Conservation (phyloP, 2,329 filamentous ascomycete genomes). For the Myriosclerotinia scirpicola region DNA sequence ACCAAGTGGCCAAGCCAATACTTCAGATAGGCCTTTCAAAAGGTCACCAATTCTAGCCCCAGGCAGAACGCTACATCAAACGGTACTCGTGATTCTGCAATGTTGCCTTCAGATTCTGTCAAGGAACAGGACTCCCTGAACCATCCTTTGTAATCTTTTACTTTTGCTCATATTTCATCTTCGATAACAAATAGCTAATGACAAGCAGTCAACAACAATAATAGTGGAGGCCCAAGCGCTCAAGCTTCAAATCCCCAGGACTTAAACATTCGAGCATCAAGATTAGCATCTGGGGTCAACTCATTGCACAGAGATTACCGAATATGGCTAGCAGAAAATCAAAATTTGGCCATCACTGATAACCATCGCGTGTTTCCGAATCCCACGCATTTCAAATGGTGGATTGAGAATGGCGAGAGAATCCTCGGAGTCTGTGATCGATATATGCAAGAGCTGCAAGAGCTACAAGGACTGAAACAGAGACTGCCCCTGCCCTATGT, state of each 20-base stretch:
- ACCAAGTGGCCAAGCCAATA: background rate
- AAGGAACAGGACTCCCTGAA: conserved; percentile 12
- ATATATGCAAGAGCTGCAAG: background rate
- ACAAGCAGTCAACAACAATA: conserved; percentile 1
- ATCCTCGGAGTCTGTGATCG: background rate
- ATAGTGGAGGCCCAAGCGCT: background rate
- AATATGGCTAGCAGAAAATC: no score
- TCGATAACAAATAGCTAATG: conserved; percentile 4
- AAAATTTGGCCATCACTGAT: no score
- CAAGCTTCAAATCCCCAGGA: no score
- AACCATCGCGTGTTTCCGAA: background rate
- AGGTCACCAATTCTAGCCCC: background rate
- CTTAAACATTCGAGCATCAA: no score
- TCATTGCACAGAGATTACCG: no score
- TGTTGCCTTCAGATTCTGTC: background rate
- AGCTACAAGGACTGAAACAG: background rate
- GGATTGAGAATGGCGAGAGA: background rate
- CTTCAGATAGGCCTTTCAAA: background rate
- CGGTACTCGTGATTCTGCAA: background rate
- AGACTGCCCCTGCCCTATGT: background rate
- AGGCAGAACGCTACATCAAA: background rate
- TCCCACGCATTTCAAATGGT: background rate
- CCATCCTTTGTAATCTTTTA: background rate
- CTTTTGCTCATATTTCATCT: background rate
- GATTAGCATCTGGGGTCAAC: no score